Evolutionary conservation across 345 rosid genomes (phyloP).

Genomic region (Eucalyptus cloeziana): DNA sequence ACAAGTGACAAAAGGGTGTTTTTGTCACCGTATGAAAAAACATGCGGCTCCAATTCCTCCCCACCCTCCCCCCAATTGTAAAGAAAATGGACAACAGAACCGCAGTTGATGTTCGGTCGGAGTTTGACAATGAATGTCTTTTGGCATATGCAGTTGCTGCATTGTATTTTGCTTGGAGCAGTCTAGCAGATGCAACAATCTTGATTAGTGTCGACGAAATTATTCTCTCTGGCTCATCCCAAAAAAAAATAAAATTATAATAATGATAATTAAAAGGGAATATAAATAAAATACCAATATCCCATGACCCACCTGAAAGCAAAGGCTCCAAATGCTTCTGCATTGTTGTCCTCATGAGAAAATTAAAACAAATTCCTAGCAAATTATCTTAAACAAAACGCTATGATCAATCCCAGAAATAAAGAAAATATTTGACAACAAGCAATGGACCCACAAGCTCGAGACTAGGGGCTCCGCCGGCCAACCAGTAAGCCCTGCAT

Average conservation of each 20-base stretch:
- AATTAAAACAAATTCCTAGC: not conserved
- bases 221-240: not conserved
- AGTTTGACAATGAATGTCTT: not conserved
- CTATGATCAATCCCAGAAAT: not conserved
- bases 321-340: not conserved
- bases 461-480: not conserved
- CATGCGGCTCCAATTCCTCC: not conserved
- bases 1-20: not conserved
- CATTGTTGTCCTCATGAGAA: not conserved
- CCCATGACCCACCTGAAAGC: not conserved
- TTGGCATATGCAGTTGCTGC: not conserved
- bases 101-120: not conserved
- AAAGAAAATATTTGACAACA: not conserved
- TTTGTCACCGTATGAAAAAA: not conserved
- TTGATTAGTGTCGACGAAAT: not conserved
- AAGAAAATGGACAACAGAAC: not conserved
- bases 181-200: not conserved
- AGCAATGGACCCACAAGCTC: not conserved
- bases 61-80: too few species aligned
- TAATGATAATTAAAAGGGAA: not conserved
- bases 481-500: not conserved
- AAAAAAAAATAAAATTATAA: not conserved
- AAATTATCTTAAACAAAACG: not conserved
- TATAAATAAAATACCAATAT: not conserved
- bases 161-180: not conserved